Base-by-base conservation (phyloP, 345 rosid genomes). In the Barbarea vulgaris region DNA sequence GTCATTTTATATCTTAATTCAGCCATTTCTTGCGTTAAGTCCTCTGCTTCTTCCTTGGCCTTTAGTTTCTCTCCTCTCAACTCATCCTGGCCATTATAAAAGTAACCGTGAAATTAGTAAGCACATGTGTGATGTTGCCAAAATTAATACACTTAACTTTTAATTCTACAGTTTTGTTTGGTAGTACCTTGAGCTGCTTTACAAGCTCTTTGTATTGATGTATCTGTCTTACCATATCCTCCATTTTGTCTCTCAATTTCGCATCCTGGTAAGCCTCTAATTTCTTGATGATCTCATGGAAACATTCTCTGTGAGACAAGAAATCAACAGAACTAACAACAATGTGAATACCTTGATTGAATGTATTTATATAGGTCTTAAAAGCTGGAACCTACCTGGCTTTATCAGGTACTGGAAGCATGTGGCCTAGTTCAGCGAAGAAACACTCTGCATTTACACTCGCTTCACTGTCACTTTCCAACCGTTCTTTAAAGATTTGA, bases 1-100 rank as follows among this genome's bases (percentile, higher is more conserved):
- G 87, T 86, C 84, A 87, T 84, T 76, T 87, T 84, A 72, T 89
- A 87, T 82, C 97, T 87, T 54, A 91, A 74, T 78, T 91, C 97
- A 28, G 95, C 95, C 95, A 89, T 91, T 85, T 89, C 95, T 80
- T 91, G 95, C 19, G 91, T 86, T 39, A 91, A 81, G 76, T 91
- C 95, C 75, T 91, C 95, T 8, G 93, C 81, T 80, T 91, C 97
- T 80, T 91, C 95, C 76, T 86, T 46, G 54, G 39, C 69, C 27
- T 46, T 64, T 46, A 27, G 54, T 17, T 64, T 64, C 69, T 64
- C 69, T 64, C 28, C 54, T 46, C 28, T 64, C 69, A 64, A 10
- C 9, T 44, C 68, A 27, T 64, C 68, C 68, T 63, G 17, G 2
- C 85, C 31, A n/a, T n/a, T 19, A 7, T 7, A 17, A 48, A 48